Percentiles rank a stretch among this genome's conserved stretches.
These are phyloP conservation scores for Elsinoe perseae DNA, from an alignment of 2,329 filamentous ascomycete genomes.

Conservation along the genomic window DNA sequence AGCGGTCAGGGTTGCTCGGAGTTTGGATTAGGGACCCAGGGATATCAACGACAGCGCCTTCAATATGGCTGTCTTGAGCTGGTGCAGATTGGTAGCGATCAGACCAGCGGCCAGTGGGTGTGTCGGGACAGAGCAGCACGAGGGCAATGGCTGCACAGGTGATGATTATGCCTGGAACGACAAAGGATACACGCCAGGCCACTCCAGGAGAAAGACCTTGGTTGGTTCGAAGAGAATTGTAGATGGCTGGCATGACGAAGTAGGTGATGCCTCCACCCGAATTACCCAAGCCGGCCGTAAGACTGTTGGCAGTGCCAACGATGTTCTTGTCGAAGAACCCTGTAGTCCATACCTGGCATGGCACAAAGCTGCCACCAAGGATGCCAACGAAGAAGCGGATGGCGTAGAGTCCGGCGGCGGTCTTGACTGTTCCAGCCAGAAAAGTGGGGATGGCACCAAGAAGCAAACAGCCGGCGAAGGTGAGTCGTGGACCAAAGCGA, in stretches of 20 bases:
- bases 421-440: constrained; percentile 68
- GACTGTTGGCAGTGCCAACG: constrained; percentile 77
- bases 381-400: constrained; percentile 76
- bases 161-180: constrained; percentile 75
- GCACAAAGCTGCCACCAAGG: constrained; percentile 66
- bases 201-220: constrained; percentile 56
- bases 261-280: constrained; percentile 86
- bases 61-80: constrained; percentile 39
- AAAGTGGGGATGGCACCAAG: constrained; percentile 72
- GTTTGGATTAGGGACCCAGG: constrained; percentile 44
- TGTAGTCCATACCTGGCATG: constrained; percentile 87
- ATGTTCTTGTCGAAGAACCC: constrained; percentile 91
- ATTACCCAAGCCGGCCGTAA: constrained; percentile 80
- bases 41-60: constrained; percentile 42
- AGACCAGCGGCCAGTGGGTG: constrained; percentile 73
- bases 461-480: constrained; percentile 72
- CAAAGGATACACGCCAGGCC: constrained; percentile 77
- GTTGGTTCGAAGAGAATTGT: constrained; percentile 60
- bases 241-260: constrained; percentile 87
- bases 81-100: constrained; percentile 57
- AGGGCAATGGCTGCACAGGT: constrained; percentile 58
- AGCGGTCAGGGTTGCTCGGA: constrained; percentile 24
- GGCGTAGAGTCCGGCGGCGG: constrained; percentile 58
- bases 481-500: constrained; percentile 68
- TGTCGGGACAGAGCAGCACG: constrained; percentile 69